Evolutionary conservation across 768 basidiomycete genomes (phyloP).

Genomic region (Tulasnella sp.): DNA sequence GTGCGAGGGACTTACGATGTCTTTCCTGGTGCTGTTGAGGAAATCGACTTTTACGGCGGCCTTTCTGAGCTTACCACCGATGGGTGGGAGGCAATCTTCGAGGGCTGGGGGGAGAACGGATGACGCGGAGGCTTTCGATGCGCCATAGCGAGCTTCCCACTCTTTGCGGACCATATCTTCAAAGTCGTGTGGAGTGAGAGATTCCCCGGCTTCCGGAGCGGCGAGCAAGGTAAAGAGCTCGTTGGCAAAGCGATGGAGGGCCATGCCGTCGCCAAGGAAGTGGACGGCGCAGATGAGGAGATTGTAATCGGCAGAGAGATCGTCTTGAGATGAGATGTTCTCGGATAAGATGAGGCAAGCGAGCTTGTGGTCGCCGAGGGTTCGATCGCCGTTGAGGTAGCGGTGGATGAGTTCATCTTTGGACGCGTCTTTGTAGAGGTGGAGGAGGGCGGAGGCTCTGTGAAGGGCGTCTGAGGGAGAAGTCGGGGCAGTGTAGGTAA

Average conservation of each 20-base stretch:
- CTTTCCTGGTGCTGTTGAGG: conserved; percentile 38
- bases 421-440: conserved; percentile 29
- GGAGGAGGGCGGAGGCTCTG: conserved; percentile 38
- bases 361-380: conserved; percentile 51
- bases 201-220: conserved; percentile 22
- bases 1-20: conserved; percentile 35
- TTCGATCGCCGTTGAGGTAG: conserved; percentile 70
- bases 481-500: conserved; percentile 31
- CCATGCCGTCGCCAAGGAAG: conserved; percentile 81
- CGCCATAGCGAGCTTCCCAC: conserved; percentile 25
- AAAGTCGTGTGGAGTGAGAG: conserved; percentile 13
- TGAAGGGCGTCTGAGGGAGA: conserved; percentile 35
- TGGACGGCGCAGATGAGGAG: conserved; percentile 67
- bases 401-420: conserved; percentile 38
- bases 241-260: conserved; percentile 69
- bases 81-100: conserved; percentile 38
- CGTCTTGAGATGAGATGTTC: conserved; percentile 16
- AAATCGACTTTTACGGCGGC: conserved; percentile 47
- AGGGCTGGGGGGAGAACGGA: conserved; percentile 32
- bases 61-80: conserved; percentile 31
- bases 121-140: background rate
- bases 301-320: conserved; percentile 36
- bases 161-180: conserved; percentile 23
- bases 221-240: conserved; percentile 58
- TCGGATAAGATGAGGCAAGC: conserved; percentile 43